A percentile compares a stretch with the other conserved stretches of the same genome.
These are phyloP conservation scores for Colletotrichum melonis DNA, from an alignment of 2,329 filamentous ascomycete genomes.

Conservation along the genomic window DNA sequence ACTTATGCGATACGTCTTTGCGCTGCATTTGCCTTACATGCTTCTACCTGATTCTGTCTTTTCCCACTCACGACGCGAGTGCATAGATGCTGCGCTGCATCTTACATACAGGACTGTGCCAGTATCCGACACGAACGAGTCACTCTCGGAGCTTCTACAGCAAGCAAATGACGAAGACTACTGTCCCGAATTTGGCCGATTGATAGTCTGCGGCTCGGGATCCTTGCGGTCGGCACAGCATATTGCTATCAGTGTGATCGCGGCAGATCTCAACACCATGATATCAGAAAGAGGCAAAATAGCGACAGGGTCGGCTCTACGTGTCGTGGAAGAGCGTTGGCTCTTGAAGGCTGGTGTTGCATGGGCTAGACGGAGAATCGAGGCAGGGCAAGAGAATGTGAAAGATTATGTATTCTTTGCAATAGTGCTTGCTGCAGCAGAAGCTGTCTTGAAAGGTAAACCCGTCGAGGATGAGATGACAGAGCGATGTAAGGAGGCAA, in stretches of 20 bases:
- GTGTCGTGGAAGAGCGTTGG: no score
- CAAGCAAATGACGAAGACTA: neutral
- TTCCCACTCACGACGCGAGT: constrained; percentile 64
- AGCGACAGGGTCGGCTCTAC: no score
- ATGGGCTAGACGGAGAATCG: no score
- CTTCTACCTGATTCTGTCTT: constrained; percentile 56
- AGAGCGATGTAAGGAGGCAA: neutral
- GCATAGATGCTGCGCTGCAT: constrained; percentile 50
- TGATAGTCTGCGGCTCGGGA: no score
- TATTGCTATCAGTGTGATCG: no score
- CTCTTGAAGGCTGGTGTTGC: no score
- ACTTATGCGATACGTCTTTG: constrained; percentile 59
- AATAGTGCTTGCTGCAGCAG: neutral
- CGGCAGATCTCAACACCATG: no score
- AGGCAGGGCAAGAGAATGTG: constrained; percentile 43
- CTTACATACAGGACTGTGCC: constrained; percentile 39
- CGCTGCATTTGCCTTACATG: constrained; percentile 65
- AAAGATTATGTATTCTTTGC: constrained; percentile 47
- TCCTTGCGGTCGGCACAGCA: no score
- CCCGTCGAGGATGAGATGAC: neutral
- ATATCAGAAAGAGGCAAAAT: no score
- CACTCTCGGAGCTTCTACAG: neutral
- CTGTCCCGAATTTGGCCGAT: constrained; percentile 33
- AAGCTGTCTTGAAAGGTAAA: neutral
- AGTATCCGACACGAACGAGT: neutral